phyloP scores from a whole-genome alignment of 2,329 filamentous ascomycete genomes.

The Raffaelea ambrosiae region DNA sequence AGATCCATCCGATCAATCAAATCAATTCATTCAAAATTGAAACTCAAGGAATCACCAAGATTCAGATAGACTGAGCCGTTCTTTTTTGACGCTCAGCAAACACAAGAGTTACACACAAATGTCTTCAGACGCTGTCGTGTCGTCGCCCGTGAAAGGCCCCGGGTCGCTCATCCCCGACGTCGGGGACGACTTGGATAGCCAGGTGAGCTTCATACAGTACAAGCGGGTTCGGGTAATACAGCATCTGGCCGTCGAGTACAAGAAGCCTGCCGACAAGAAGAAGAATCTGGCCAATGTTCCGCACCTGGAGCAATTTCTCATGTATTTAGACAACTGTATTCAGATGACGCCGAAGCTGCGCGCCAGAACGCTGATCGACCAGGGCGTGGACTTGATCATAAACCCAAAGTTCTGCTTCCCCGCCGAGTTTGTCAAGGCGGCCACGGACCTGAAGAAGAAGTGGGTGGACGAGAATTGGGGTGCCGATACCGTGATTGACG shows the following conservation, averaged over 20 bases:
- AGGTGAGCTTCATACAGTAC: neutral
- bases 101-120: too few species aligned
- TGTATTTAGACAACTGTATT: conserved; percentile 2
- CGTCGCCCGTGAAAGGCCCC: too few species aligned
- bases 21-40: too few species aligned
- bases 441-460: neutral
- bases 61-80: too few species aligned
- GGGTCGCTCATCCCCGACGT: neutral
- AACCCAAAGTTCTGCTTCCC: conserved; percentile 3
- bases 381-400: neutral
- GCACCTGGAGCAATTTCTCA: conserved; percentile 4
- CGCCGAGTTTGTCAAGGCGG: neutral
- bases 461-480: conserved; percentile 8
- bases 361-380: neutral
- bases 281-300: neutral
- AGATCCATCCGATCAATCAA: too few species aligned
- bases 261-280: neutral
- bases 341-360: conserved; percentile 5
- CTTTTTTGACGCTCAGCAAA: too few species aligned
- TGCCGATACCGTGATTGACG: neutral
- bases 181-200: neutral
- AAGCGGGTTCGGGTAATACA: neutral
- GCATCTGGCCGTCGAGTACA: conserved; percentile 2
- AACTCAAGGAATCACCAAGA: too few species aligned
- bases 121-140: too few species aligned